Evolutionary conservation across 2,329 filamentous ascomycete genomes (phyloP).

Genomic region (Decorospora gaudefroyi): DNA sequence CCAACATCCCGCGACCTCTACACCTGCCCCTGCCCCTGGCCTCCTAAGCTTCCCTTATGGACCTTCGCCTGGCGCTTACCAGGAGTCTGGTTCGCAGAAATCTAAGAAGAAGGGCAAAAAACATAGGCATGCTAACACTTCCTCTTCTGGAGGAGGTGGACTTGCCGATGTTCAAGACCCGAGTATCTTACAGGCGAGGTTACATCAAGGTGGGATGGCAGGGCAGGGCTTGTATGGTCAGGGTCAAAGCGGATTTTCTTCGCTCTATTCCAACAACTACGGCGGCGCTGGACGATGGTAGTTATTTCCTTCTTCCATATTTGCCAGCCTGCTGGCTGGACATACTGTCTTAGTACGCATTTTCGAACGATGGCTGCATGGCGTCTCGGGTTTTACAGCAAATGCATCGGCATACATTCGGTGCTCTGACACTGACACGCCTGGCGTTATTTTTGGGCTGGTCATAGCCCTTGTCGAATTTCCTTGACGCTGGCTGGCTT

Average conservation of each 20-base stretch:
- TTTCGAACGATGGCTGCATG: conserved; percentile 44
- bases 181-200: conserved; percentile 97
- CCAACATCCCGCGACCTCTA: conserved; percentile 80
- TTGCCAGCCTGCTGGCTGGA: conserved; percentile 32
- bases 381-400: conserved; percentile 44
- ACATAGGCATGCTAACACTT: conserved; percentile 99
- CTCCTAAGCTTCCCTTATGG: conserved; percentile 91
- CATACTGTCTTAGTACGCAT: conserved; percentile 41
- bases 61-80: conserved; percentile 80
- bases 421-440: conserved; percentile 42
- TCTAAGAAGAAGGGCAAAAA: conserved; percentile 99
- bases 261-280: conserved; percentile 70
- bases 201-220: conserved; percentile 82
- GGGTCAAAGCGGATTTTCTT: conserved; percentile 88
- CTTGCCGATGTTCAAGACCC: conserved; percentile 99
- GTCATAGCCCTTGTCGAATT: conserved; percentile 28
- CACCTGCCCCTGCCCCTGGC: conserved; percentile 85
- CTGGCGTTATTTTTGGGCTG: conserved; percentile 46
- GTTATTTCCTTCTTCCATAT: conserved; percentile 40
- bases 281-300: conserved; percentile 48
- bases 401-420: conserved; percentile 48
- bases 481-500: conserved; percentile 39
- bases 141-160: conserved; percentile 98
- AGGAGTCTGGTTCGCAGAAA: conserved; percentile 87
- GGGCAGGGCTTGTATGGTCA: conserved; percentile 91